Base-by-base conservation (phyloP, 1,284 basidiomycete species). In the Boletus mariae region DNA sequence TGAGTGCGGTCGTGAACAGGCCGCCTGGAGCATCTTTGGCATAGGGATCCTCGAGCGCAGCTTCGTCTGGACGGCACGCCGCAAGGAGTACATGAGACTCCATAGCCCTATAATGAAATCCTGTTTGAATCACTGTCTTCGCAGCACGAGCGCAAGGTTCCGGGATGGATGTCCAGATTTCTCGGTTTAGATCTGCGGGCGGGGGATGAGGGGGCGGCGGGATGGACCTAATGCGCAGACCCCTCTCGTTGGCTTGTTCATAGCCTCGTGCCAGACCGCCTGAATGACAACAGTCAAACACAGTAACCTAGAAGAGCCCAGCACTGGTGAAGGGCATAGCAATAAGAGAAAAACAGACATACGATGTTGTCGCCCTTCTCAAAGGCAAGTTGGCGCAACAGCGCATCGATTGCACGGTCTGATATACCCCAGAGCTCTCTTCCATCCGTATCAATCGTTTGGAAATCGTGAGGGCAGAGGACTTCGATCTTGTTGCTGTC, bases 351-450 rank as follows among this genome's bases (percentile, higher is more conserved):
- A 8, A 38, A 10, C 4, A 31, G 2, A 52, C 61, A 17, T 47
- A 65, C 63, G 57, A 86, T 79, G 54, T 86, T 87, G 62, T 85
- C 71, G 28, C 84, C 83, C 59, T 86, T 86, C 41, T 61, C 65
- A 32, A 62, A 64, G 9, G 75, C 73, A 29, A 86, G 73, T 40
- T 78, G 74, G 31, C 63, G 61, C 34, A 86, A 62, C 71, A 84
- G 73, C 8, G 76, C 74, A 47, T 75, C 70, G 52, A 85, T 70
- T 10, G 80, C 80, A 42, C 79, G 75, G 65, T 85, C 83, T 5
- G 55, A 47, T 17, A 65, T 65, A 2, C 59, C 59, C 43, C 75
- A 71, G 35, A 80, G 57, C 6, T 75, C 73, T 35, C 73, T 63
- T 13, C 67, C 56, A 20, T 65, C 59, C 52, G 72, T 76, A 15